Base-by-base conservation (phyloP, 2,329 filamentous ascomycete species). In the Fusarium sororula region DNA sequence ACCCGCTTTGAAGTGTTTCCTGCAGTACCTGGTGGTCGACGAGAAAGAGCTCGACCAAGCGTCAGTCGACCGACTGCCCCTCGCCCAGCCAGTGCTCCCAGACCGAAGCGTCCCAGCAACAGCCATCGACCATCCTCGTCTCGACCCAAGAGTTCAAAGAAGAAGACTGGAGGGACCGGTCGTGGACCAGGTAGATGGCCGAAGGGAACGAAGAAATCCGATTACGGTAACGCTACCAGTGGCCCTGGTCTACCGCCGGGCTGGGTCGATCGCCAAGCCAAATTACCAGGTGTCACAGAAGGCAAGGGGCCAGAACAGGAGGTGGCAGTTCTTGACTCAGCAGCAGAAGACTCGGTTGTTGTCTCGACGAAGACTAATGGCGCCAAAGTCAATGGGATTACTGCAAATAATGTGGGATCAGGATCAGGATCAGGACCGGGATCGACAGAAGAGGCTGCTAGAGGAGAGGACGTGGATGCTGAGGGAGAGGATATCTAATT, bases 1-100 rank as follows among this genome's bases (percentile, higher is more conserved):
- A 90, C 86, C 4, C 89, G 94, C 39, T 97, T 94, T 80, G 92
- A 95, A 76, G 90, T 96, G 45, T 96, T 93, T 77, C 94, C 94
- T 14, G 89, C 92, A 0, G 83, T 93, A 14, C 84, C 83, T 17
- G 82, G 83, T 4, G 82, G 84, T 58, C 86, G 89, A 28, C 85
- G 88, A 12, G 79, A 87, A 50, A 84, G 87, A 22, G 79, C 84
- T 17, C 84, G 87, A 26, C 79, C 82, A 26, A 83, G 81, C 13
- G 82, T 85, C 6, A 80, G 80, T 44, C 83, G 87, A 26, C 81
- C 85, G 22, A 62, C 78, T 13, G 76, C 73, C 7, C 78, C 84
- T 7, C 83, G 85, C 18, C 80, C 82, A 15, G 71, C 77, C 58
- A 79, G 79, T 70, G 74, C 78, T 51, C 72, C 84, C 63, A 81